phyloP scores from a whole-genome alignment of 225 moss, liverwort and hornwort genomes.

The Pleurozium schreberi region DNA sequence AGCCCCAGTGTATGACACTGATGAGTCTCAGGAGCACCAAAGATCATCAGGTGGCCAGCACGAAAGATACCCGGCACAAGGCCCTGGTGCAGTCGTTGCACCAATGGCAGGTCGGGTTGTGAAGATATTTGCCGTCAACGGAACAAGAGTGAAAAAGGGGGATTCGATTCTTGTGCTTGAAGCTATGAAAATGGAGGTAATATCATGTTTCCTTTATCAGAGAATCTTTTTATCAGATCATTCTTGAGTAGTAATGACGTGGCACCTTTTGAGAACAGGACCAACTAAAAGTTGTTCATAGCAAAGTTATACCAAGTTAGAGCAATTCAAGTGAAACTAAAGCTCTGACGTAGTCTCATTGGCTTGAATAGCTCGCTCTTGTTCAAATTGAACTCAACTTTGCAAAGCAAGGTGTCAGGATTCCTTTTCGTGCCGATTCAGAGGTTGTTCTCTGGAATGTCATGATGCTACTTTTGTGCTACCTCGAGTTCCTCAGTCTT shows the following conservation, averaged over 20 bases:
- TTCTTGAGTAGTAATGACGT: not conserved
- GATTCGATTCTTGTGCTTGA: conserved; percentile 78
- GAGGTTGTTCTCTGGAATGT: not conserved
- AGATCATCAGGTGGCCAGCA: conserved; percentile 28
- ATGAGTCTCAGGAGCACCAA: conserved; percentile 26
- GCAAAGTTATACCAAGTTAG: not conserved
- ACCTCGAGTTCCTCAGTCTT: not conserved
- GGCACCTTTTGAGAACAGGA: not conserved
- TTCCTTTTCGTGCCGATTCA: not conserved
- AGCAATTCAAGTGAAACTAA: not conserved
- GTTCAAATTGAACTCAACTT: not conserved
- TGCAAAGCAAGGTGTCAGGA: not conserved
- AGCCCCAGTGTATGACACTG: conserved; percentile 32
- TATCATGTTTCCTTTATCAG: not conserved
- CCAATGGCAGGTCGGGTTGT: conserved; percentile 96
- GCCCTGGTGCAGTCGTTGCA: conserved; percentile 52
- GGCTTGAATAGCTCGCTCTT: not conserved
- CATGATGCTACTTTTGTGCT: not conserved
- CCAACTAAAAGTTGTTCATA: not conserved
- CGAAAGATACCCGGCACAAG: conserved; percentile 14
- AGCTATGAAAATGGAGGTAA: conserved; percentile 99
- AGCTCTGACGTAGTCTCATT: not conserved
- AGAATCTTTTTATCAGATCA: not conserved
- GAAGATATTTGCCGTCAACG: conserved; percentile 60
- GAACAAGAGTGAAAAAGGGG: conserved; percentile 58